Evolutionary conservation across 495 filamentous ascomycete species (phyloP).

Genomic region (Amphirosellinia nigrospora): DNA sequence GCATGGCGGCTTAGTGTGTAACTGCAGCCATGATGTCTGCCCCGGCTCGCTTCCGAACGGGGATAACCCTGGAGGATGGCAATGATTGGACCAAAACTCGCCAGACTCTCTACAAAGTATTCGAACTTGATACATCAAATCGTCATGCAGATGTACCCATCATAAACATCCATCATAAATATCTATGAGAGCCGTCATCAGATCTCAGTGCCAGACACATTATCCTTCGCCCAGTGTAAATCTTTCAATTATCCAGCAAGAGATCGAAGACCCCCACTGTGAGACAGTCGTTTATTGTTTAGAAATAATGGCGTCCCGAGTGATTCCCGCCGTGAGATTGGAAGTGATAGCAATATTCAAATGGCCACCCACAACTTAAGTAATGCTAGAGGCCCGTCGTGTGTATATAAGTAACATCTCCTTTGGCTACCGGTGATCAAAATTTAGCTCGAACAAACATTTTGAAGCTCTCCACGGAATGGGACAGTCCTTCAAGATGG

Average conservation of each 20-base stretch:
- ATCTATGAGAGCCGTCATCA: neutral
- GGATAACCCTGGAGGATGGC: neutral
- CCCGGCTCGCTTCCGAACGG: constrained; percentile 1
- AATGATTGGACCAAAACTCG: neutral
- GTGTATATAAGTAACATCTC: constrained; percentile 1
- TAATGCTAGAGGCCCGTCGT: neutral
- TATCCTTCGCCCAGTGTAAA: constrained; percentile 11
- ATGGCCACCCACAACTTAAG: neutral
- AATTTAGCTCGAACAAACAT: neutral
- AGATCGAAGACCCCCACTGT: neutral
- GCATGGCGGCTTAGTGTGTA: neutral
- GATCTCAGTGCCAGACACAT: neutral
- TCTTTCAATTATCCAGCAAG: neutral
- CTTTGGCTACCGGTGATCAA: neutral
- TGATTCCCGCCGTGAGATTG: neutral
- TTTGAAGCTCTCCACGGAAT: neutral
- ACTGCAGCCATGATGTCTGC: neutral
- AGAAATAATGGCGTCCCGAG: neutral
- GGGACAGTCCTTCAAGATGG: constrained; percentile 26
- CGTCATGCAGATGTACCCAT: neutral
- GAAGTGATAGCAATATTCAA: neutral
- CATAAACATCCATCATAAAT: too few relatives aligned
- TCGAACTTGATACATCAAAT: neutral
- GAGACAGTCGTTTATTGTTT: neutral
- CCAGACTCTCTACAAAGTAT: neutral